A percentile compares a stretch with the other conserved stretches of the same genome.
These are phyloP conservation scores for Pythium monospermum DNA, from an alignment of 352 stramenopile genomes.

Conservation along the genomic window DNA sequence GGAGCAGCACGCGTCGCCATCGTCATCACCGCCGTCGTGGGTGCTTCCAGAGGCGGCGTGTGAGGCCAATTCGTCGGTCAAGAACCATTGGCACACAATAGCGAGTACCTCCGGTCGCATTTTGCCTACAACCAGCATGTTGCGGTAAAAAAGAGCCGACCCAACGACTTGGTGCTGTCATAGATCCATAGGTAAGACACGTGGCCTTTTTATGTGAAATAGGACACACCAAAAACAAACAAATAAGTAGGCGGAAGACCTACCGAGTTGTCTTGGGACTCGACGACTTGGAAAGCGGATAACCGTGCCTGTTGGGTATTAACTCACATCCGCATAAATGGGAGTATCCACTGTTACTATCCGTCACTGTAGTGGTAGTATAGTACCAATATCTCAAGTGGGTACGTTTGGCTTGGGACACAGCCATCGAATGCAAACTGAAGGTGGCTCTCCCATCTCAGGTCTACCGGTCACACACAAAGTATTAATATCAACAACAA, in stretches of 20 bases:
- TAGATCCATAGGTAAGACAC: not conserved
- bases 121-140: slow-evolving; percentile 18
- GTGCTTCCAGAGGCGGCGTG: not conserved
- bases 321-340: too few species aligned
- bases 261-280: slow-evolving; percentile 6
- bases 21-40: not conserved
- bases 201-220: not conserved
- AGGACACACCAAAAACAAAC: not conserved
- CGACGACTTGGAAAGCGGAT: slow-evolving; percentile 22
- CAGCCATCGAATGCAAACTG: slow-evolving; percentile 44
- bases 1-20: not conserved
- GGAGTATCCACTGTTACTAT: not conserved
- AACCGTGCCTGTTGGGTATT: slow-evolving; percentile 22
- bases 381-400: slow-evolving; percentile 36
- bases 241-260: not conserved
- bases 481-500: not conserved
- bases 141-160: slow-evolving; percentile 18
- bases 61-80: slow-evolving; percentile 11
- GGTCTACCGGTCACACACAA: slow-evolving; percentile 21
- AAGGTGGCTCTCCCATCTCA: slow-evolving; percentile 32
- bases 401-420: slow-evolving; percentile 38
- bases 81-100: slow-evolving; percentile 16
- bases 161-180: slow-evolving; percentile 11
- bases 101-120: slow-evolving; percentile 13
- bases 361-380: not conserved